phyloP scores from a whole-genome alignment of 148 eudicot genomes.

The Cornus kousa region DNA sequence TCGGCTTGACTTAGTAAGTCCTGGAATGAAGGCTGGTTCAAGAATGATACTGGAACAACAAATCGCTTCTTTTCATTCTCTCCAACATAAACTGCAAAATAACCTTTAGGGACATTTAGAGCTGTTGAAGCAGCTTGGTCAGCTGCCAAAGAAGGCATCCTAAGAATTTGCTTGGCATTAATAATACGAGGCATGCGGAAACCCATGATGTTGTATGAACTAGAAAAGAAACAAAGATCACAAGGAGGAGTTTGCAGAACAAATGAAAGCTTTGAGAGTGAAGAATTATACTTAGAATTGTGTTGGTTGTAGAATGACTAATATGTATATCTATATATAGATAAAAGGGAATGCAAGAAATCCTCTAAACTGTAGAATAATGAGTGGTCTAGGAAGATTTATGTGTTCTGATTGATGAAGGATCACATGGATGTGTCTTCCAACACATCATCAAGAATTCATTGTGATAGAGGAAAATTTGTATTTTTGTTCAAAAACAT shows the following conservation, averaged over 20 bases:
- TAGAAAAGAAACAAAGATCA: neutral
- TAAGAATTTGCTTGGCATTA: neutral
- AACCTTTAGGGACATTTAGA: too few relatives aligned
- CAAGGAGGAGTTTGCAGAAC: neutral
- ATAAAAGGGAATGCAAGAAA: too few relatives aligned
- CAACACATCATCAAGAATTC: neutral
- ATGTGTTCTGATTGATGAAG: neutral
- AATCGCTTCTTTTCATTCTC: too few relatives aligned
- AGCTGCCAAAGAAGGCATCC: neutral
- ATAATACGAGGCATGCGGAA: neutral
- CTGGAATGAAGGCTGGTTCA: too few relatives aligned
- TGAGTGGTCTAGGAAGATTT: neutral
- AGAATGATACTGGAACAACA: too few relatives aligned
- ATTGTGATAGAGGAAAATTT: neutral
- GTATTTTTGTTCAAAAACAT: slow-evolving; percentile 2
- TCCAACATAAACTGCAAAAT: too few relatives aligned
- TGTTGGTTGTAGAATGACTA: too few relatives aligned
- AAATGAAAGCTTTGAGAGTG: too few relatives aligned
- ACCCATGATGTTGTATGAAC: neutral
- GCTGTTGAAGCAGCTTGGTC: too few relatives aligned
- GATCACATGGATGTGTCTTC: neutral
- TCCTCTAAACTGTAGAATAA: neutral
- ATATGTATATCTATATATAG: too few relatives aligned
- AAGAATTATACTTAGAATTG: too few relatives aligned
- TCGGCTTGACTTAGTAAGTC: too few relatives aligned